Evolutionary conservation across 192 early-diverging fungal species (phyloP).

Genomic region (Coemansia sp.): DNA sequence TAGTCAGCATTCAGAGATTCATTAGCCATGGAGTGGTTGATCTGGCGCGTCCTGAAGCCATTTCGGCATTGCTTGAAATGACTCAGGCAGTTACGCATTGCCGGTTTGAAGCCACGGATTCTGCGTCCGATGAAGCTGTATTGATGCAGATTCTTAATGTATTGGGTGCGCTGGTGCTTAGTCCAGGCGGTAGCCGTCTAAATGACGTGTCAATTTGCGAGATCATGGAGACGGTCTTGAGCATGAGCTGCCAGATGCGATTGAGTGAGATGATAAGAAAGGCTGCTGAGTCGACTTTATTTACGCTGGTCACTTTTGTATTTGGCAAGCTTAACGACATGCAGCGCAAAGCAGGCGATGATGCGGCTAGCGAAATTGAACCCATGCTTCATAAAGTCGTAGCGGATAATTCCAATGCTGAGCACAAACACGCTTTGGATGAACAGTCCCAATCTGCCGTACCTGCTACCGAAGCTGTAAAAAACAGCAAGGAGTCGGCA

Average conservation of each 20-base stretch:
- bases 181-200: slow-evolving; percentile 64
- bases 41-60: slow-evolving; percentile 21
- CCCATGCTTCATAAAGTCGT: too few species aligned
- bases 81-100: slow-evolving; percentile 87
- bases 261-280: slow-evolving; percentile 64
- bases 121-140: slow-evolving; percentile 92
- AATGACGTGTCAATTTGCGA: slow-evolving; percentile 93
- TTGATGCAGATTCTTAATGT: slow-evolving; percentile 85
- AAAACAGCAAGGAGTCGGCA: too few species aligned
- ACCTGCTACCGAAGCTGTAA: too few species aligned
- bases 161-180: slow-evolving; percentile 70
- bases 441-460: too few species aligned
- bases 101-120: slow-evolving; percentile 93
- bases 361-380: too few species aligned
- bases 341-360: slow-evolving; percentile 12
- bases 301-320: slow-evolving; percentile 46
- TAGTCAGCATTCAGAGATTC: slow-evolving; percentile 87
- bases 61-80: slow-evolving; percentile 40
- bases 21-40: slow-evolving; percentile 75
- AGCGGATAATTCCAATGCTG: background rate
- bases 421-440: background rate
- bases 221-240: slow-evolving; percentile 95
- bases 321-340: slow-evolving; percentile 38
- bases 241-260: slow-evolving; percentile 94
- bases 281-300: slow-evolving; percentile 51